Conservation (phyloP, 352 stramenopile genomes). For the Elongisporangium anandrum region DNA sequence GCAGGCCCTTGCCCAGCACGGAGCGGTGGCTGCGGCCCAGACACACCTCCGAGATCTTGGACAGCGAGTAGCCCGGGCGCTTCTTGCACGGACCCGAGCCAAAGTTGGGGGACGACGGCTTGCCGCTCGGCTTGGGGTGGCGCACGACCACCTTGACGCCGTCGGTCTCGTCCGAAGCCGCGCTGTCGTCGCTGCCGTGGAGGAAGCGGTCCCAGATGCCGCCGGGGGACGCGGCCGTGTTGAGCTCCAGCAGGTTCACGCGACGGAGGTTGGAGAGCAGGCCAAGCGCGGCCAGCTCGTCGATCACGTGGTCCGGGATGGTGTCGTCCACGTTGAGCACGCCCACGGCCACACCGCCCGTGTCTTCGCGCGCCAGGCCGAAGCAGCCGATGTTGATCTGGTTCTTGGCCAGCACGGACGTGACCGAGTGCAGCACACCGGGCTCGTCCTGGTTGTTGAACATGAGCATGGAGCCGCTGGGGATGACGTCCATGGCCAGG, state of each 20-base stretch:
- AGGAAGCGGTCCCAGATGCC: constrained; percentile 63
- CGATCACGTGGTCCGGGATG: constrained; percentile 82
- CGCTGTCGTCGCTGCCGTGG: constrained; percentile 25
- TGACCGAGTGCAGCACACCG: constrained; percentile 93
- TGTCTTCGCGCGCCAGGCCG: constrained; percentile 72
- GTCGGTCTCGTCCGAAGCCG: constrained; percentile 17
- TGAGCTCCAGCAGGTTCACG: constrained; percentile 79
- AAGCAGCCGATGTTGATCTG: constrained; percentile 95
- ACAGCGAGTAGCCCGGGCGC: constrained; percentile 92
- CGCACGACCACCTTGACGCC: constrained; percentile 38
- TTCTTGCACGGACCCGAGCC: constrained; percentile 99
- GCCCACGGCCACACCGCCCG: constrained; percentile 67
- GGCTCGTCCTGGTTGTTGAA: constrained; percentile 95
- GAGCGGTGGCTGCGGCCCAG: constrained; percentile 96
- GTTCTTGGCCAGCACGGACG: constrained; percentile 87
- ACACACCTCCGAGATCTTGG: constrained; percentile 83
- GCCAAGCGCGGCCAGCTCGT: constrained; percentile 65
- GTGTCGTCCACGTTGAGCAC: constrained; percentile 88
- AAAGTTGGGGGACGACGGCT: constrained; percentile 93
- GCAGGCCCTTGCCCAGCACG: constrained; percentile 95
- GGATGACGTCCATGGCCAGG: constrained; percentile 81
- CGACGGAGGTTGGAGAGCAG: constrained; percentile 84
- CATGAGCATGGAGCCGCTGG: constrained; percentile 88
- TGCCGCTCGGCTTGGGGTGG: constrained; percentile 63
- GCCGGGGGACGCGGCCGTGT: constrained; percentile 32